Conservation (phyloP, 2,329 filamentous ascomycete species). For the Chrysoporthe puriensis region DNA sequence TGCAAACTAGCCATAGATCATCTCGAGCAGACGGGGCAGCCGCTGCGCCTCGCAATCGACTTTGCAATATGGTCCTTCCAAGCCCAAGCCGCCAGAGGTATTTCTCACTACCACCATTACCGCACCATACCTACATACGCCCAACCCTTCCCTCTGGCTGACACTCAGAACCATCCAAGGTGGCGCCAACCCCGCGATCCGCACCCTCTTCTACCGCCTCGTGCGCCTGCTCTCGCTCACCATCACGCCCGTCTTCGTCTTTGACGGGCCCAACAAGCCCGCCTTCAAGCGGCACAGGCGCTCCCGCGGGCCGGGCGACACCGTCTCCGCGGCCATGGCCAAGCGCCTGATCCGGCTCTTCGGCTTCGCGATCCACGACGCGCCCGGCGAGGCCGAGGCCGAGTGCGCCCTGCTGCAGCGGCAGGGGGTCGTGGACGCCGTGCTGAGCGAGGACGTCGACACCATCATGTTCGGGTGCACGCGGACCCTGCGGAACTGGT, state of each 20-base stretch:
- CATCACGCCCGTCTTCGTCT: constrained; percentile 57
- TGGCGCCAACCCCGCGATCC: constrained; percentile 84
- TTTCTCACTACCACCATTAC: background rate
- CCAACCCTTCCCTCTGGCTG: constrained; percentile 22
- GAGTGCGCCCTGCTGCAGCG: constrained; percentile 88
- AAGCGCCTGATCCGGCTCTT: constrained; percentile 86
- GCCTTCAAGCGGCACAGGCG: constrained; percentile 86
- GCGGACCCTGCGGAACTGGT: constrained; percentile 80
- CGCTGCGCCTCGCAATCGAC: constrained; percentile 87
- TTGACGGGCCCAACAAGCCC: constrained; percentile 57
- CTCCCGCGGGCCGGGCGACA: constrained; percentile 65
- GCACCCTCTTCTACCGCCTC: constrained; percentile 91
- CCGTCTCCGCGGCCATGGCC: constrained; percentile 72
- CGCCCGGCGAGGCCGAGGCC: constrained; percentile 93
- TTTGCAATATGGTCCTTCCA: constrained; percentile 98
- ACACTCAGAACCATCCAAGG: constrained; percentile 47
- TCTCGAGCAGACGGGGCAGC: constrained; percentile 69
- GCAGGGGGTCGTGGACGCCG: constrained; percentile 84
- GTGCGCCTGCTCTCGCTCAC: constrained; percentile 56
- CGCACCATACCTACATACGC: too few relatives aligned
- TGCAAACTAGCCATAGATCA: constrained; percentile 81
- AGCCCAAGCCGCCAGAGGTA: constrained; percentile 77
- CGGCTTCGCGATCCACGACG: constrained; percentile 81
- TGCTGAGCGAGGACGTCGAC: constrained; percentile 95
- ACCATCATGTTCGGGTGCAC: constrained; percentile 96